phyloP scores from a whole-genome alignment of 169 alveolate genomes.

The Cryptosporidium viatorum region DNA sequence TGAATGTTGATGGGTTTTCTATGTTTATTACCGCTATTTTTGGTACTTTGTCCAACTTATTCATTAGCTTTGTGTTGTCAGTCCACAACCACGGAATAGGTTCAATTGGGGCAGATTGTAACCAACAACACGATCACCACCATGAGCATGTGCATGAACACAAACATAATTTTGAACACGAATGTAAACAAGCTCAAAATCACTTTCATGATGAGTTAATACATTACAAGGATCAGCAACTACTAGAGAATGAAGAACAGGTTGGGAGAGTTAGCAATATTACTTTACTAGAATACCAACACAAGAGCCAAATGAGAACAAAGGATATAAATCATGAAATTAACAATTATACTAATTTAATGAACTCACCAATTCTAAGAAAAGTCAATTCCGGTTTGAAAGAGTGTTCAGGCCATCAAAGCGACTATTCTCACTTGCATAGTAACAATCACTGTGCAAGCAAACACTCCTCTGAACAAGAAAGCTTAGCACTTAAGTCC shows the following conservation, averaged over 20 bases:
- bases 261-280: background rate
- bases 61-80: slow-evolving; percentile 88
- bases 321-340: background rate
- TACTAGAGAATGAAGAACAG: background rate
- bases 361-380: background rate
- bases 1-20: slow-evolving; percentile 89
- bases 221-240: background rate
- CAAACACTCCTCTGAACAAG: slow-evolving; percentile 76
- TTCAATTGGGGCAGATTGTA: slow-evolving; percentile 19
- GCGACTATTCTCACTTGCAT: background rate
- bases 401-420: slow-evolving; percentile 11
- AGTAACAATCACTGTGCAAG: slow-evolving; percentile 52
- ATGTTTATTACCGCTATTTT: slow-evolving; percentile 94
- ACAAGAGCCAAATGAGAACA: background rate
- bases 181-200: background rate
- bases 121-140: background rate
- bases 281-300: background rate
- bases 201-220: background rate
- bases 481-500: slow-evolving; percentile 90
- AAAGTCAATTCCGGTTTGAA: background rate
- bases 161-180: background rate
- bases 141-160: background rate
- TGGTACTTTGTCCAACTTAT: slow-evolving; percentile 92
- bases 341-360: background rate
- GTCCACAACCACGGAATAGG: slow-evolving; percentile 84